Percentiles rank a stretch among this genome's conserved stretches.
Evolutionary conservation across 2,329 filamentous ascomycete genomes (phyloP).

Genomic region (Colletotrichum simmondsii): DNA sequence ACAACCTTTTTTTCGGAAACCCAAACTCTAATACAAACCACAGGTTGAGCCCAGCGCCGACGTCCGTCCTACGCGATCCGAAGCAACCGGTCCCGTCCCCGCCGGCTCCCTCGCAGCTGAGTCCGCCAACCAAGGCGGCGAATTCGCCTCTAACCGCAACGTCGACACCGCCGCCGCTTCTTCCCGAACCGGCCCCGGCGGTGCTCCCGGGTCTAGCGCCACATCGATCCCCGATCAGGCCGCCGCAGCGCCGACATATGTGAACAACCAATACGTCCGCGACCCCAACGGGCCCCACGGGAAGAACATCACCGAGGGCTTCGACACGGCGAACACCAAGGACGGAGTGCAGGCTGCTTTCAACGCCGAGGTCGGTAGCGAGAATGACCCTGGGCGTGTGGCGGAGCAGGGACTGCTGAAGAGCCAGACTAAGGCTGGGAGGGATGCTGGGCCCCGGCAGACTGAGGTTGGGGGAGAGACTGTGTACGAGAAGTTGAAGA

Average conservation of each 20-base stretch:
- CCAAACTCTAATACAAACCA: slow-evolving; percentile 27
- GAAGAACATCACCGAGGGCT: slow-evolving; percentile 52
- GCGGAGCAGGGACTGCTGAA: slow-evolving; percentile 56
- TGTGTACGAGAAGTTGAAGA: slow-evolving; percentile 45
- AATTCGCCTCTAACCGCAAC: slow-evolving; percentile 69
- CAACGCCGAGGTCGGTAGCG: slow-evolving; percentile 55
- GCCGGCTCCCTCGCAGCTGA: slow-evolving; percentile 82
- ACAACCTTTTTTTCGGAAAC: not conserved
- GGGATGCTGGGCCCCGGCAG: slow-evolving; percentile 43
- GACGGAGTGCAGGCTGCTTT: slow-evolving; percentile 53
- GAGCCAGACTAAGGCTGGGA: slow-evolving; percentile 36
- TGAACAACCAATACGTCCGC: slow-evolving; percentile 45
- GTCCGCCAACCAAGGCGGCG: slow-evolving; percentile 69
- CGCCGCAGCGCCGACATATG: slow-evolving; percentile 51
- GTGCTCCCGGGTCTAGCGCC: slow-evolving; percentile 17
- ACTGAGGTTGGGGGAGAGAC: slow-evolving; percentile 39
- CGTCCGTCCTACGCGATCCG: slow-evolving; percentile 60
- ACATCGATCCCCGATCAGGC: slow-evolving; percentile 31
- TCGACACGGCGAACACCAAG: slow-evolving; percentile 45
- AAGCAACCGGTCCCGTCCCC: slow-evolving; percentile 72
- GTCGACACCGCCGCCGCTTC: slow-evolving; percentile 55
- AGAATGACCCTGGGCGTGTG: slow-evolving; percentile 57
- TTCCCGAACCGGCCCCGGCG: slow-evolving; percentile 1
- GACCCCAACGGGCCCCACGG: slow-evolving; percentile 51
- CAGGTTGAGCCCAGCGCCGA: slow-evolving; percentile 59